Evolutionary conservation across 805 yeast species (phyloP).

Genomic region (Myxozyma nipponensis): DNA sequence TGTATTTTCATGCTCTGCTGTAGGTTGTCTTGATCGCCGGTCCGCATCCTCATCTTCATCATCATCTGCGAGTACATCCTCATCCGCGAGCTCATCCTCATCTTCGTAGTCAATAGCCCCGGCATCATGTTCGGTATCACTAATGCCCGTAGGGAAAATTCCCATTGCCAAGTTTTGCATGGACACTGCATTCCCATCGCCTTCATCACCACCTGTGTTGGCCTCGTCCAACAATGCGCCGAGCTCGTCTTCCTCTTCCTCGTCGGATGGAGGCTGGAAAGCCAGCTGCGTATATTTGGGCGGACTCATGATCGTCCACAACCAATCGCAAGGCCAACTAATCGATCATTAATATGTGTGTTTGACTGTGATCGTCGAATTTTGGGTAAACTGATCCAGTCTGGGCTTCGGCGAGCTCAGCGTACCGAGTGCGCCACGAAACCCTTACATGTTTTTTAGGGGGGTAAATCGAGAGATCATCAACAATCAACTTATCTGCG

Average conservation of each 20-base stretch:
- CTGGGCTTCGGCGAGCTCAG: too few relatives aligned
- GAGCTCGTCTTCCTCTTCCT: conserved; percentile 13
- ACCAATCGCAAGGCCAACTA: too few relatives aligned
- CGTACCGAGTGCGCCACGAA: too few relatives aligned
- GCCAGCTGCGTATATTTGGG: not conserved
- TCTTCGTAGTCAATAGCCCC: conserved; percentile 94
- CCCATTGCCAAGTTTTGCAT: not conserved
- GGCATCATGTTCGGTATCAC: conserved; percentile 59
- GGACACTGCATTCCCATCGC: conserved; percentile 4
- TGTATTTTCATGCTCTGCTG: conserved; percentile 34
- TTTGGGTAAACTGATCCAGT: too few relatives aligned
- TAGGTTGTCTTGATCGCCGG: conserved; percentile 21
- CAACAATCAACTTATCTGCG: too few relatives aligned
- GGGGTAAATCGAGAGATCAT: too few relatives aligned
- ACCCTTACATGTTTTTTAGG: too few relatives aligned
- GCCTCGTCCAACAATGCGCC: conserved; percentile 16
- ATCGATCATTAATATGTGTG: too few relatives aligned
- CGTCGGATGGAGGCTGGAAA: not conserved
- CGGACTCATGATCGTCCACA: not conserved
- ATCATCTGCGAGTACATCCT: conserved; percentile 45
- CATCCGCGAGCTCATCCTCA: conserved; percentile 92
- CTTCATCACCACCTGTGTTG: conserved; percentile 17
- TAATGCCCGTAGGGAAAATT: conserved; percentile 1
- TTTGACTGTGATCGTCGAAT: too few relatives aligned
- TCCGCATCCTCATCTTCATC: conserved; percentile 29